These are phyloP conservation scores for Phellinidium pouzarii DNA, from an alignment of 1,284 basidiomycete genomes.

Conservation along the genomic window DNA sequence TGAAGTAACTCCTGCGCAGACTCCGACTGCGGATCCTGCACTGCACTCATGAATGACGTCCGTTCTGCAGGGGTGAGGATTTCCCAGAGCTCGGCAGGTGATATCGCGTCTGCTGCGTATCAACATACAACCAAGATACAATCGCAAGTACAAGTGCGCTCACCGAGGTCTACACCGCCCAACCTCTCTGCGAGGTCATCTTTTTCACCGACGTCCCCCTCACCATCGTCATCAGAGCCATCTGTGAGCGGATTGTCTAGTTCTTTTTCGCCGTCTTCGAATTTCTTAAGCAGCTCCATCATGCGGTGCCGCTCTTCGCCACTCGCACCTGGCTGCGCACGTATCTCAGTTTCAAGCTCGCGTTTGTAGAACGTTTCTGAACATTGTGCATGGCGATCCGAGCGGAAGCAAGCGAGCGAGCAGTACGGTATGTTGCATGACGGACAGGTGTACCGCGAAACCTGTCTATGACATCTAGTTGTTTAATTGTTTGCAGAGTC, in stretches of 20 bases:
- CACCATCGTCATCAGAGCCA: conserved; percentile 35
- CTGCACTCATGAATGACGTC: conserved; percentile 47
- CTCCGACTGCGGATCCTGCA: conserved; percentile 53
- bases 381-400: conserved; percentile 65
- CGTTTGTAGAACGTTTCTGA: conserved; percentile 73
- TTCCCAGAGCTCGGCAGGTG: conserved; percentile 58
- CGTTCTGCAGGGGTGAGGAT: conserved; percentile 52
- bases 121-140: conserved; percentile 9
- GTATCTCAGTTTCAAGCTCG: conserved; percentile 58
- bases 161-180: conserved; percentile 56
- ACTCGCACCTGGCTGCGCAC: conserved; percentile 43
- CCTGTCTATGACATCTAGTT: conserved; percentile 63
- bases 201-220: no score
- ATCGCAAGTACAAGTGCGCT: conserved; percentile 19
- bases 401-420: conserved; percentile 70
- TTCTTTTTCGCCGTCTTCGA: conserved; percentile 53
- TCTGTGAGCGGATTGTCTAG: conserved; percentile 30
- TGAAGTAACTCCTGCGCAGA: conserved; percentile 53
- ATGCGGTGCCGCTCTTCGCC: conserved; percentile 52
- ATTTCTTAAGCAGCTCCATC: conserved; percentile 60
- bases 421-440: conserved; percentile 76
- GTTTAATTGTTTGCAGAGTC: no score
- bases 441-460: conserved; percentile 75
- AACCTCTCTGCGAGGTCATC: conserved; percentile 47
- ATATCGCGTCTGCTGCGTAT: conserved; percentile 38